Base-by-base conservation (phyloP, 345 rosid genomes). In the Capsella bursapastoris region DNA sequence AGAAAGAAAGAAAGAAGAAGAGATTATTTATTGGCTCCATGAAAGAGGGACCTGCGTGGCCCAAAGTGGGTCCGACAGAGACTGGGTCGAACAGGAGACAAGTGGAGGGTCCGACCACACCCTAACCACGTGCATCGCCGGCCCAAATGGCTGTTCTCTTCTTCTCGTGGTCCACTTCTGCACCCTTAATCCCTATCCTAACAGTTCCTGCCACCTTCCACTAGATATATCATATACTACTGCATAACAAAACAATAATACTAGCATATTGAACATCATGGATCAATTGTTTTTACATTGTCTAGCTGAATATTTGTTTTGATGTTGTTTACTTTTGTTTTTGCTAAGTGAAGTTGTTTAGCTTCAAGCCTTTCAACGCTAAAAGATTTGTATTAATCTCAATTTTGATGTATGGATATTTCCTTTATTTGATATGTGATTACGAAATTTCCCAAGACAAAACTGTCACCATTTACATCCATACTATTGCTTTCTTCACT, bases 121-220 rank as follows among this genome's bases (percentile, higher is more conserved):
- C 78, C 64, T 73, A 79, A 64, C 81, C 88, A 83, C 88, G 86
- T 83, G 89, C 81, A 40, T 43, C 76, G 12, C 79, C 73, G 69
- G 83, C 86, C 85, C 76, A 83, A 83, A 22, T 68, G 68, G 60
- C 73, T 72, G 47, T 55, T 74, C 51, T 12, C 50, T 22, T 12
- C 50, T 22, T 22, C 25, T 22, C 37, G 79, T 81, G 82, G 88
- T 82, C 82, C 75, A 15, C 68, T 64, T 55, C 44, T 77, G 68
- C 71, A 47, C 57, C 57, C 72, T 35, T 65, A 71, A 64, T 52
- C 72, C 57, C 62, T 71, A 71, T 71, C 76, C 48, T 48, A 37
- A 76, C 45, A 55, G 61, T 66, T 43, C 65, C 66, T 3, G 12
- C 41, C 71, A 63, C 62, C 79, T 55, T 64, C 82, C 56, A 57